Base-by-base conservation (phyloP, 2,329 filamentous ascomycete species). In the Phaeomoniella chlamydospora region DNA sequence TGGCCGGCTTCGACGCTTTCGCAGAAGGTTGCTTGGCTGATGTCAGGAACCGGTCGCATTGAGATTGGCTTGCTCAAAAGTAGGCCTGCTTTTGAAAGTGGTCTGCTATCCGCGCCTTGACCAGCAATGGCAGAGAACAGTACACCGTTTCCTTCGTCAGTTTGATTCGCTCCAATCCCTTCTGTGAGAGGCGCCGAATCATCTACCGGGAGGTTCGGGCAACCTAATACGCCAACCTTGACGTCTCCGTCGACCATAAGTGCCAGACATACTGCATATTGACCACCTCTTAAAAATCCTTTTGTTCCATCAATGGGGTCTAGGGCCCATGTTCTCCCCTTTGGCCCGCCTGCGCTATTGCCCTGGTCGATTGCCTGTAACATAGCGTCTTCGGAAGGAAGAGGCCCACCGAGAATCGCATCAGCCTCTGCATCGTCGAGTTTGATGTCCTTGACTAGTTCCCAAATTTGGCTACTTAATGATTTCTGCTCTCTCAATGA, bases 301-400 rank as follows among this genome's bases (percentile, higher is more conserved):
- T 94, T 94, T 37, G 90, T 98, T 45, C 90, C 90, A 58, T 98
- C 90, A 43, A 98, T 94, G 40, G 90, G 90, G 59, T 98, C 90
- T 39, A 98, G 77, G 29, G 88, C 83, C 90, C 90, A 98, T 57
- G 96, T 84, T 46, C 90, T 71, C 43, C 85, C 86, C 45, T 65
- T 69, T 41, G 62, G 57, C 17, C 85, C 85, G 41, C 85, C 85
- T 39, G 71, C 61, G 58, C 77, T 83, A 53, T 72, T 72, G 30
- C 79, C 79, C 41, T 60, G 58, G 61, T 83, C 79, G 45, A 84
- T 76, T 29, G 77, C 61, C 44, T 73, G 65, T 41, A 81, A 56
- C 76, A 82, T 77, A 29, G 39, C 43, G 39, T 84, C 76, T 39
- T 74, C 71, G 47, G 65, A 72, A 51, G 70, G 59, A 45, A 87